Conservation (phyloP, 2,329 filamentous ascomycete species). For the Phaeosphaeriaceae sp. region DNA sequence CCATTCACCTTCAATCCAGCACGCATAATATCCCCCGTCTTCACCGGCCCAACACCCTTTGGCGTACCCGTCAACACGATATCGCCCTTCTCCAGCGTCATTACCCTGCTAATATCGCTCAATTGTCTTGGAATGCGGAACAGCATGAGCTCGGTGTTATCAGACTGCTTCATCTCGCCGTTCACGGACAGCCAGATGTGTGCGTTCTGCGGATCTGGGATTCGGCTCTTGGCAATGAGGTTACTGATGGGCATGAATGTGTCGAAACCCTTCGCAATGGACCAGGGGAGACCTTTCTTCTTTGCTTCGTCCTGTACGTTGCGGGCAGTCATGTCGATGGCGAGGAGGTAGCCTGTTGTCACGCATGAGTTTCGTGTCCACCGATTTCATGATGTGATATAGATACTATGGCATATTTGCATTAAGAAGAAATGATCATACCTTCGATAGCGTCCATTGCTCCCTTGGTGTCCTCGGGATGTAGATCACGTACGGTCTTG, state of each 20-base stretch:
- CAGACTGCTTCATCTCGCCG: slow-evolving; percentile 77
- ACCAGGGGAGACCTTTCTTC: slow-evolving; percentile 95
- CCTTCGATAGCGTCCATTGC: slow-evolving; percentile 84
- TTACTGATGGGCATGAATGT: slow-evolving; percentile 91
- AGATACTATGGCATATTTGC: not conserved
- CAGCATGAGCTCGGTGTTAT: slow-evolving; percentile 93
- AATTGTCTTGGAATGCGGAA: slow-evolving; percentile 88
- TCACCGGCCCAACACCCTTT: slow-evolving; percentile 89
- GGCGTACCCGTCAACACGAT: slow-evolving; percentile 96
- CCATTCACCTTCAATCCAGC: slow-evolving; percentile 82
- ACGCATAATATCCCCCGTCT: slow-evolving; percentile 85
- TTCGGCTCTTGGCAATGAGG: slow-evolving; percentile 78
- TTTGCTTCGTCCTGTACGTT: slow-evolving; percentile 97
- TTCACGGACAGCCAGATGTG: slow-evolving; percentile 90
- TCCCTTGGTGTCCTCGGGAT: slow-evolving; percentile 75
- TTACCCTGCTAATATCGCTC: slow-evolving; percentile 91
- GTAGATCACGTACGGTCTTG: slow-evolving; percentile 78
- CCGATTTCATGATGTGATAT: not conserved
- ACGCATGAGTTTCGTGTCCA: not conserved
- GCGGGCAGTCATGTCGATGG: slow-evolving; percentile 96
- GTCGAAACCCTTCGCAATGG: slow-evolving; percentile 96
- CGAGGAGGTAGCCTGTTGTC: slow-evolving; percentile 80
- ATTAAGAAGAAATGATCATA: slow-evolving; percentile 48
- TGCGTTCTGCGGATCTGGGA: slow-evolving; percentile 87
- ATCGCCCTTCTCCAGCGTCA: slow-evolving; percentile 91